Conservation (phyloP, 805 yeast genomes). For the Spathaspora girioi region DNA sequence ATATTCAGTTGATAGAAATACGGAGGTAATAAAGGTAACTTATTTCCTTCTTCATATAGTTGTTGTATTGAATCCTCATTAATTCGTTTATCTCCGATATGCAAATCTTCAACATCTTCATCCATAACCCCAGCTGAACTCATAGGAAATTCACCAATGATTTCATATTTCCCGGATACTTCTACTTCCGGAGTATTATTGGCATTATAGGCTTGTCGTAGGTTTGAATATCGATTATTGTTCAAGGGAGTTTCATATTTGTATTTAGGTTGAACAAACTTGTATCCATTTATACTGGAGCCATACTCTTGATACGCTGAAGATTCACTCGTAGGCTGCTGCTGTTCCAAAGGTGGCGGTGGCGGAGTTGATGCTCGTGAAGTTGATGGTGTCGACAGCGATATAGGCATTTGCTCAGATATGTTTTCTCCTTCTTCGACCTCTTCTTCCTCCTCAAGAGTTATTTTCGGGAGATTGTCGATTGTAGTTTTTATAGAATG, state of each 20-base stretch:
- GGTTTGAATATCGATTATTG: conserved; percentile 12
- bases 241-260: conserved; percentile 16
- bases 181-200: background rate
- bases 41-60: conserved; percentile 12
- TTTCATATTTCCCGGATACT: conserved; percentile 14
- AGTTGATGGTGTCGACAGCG: conserved; percentile 42
- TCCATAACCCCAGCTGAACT: conserved; percentile 31
- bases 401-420: conserved; percentile 31
- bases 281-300: conserved; percentile 37
- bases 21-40: conserved; percentile 12
- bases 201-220: conserved; percentile 22
- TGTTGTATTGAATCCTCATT: conserved; percentile 11
- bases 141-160: conserved; percentile 30
- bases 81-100: conserved; percentile 37
- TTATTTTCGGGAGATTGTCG: conserved; percentile 5
- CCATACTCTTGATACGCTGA: conserved; percentile 29
- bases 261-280: conserved; percentile 33
- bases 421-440: conserved; percentile 9
- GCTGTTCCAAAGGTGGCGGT: background rate
- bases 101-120: conserved; percentile 27
- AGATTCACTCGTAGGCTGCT: conserved; percentile 6
- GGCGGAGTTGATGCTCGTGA: conserved; percentile 33
- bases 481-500: conserved; percentile 27
- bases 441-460: conserved; percentile 9
- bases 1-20: conserved; percentile 7